Base-by-base conservation (phyloP, 306 rosid genomes). In the Ormosia emarginata region DNA sequence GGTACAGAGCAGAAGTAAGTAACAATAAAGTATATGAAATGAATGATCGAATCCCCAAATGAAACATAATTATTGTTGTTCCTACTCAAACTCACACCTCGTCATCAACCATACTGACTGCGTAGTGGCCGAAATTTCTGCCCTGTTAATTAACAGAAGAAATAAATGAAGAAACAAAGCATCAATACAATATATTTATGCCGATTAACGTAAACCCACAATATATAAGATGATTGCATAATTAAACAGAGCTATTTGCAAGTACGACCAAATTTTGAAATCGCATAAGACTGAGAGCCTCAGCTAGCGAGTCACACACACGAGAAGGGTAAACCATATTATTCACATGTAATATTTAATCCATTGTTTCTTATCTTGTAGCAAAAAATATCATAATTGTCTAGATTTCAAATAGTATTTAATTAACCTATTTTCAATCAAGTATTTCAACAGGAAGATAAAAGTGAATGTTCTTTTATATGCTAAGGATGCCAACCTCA, bases 71-170 rank as follows among this genome's bases (percentile, higher is more conserved):
- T 63, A 34, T 24, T 24, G n/a, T 9, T 44, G 52, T 67, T 53
- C 32, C 67, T 15, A 15, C 53, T 40, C 71, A 17, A 72, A 66
- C 58, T 78, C 71, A 78, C 14, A 79, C 75, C 58, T 87, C 90
- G 32, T 89, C 95, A 4, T 92, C 93, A 7, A 65, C 95, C 77
- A 15, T n/a, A 56, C 84, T 65, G 34, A 83, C 91, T 11, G 97
- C 90, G 37, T 79, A 95, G 82, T 85, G 98, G 55, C 97, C 98
- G 41, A 88, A 71, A 80, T 95, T 92, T 84, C 84, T 88, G 44
- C 94, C 93, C 99, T 95, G 97, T 79, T 29, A 18, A 76, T 10
- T 12, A n/a, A 10, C 44, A 13, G 40, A 39, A 75, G 24, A 50
- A 66, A 36, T 56, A 41, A 13, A 29, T 5, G 18, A 44, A 81